Percentiles rank a stretch among this genome's conserved stretches.
Conservation (phyloP, 78 protist genomes). For the Capsaspora owczarzaki region DNA sequence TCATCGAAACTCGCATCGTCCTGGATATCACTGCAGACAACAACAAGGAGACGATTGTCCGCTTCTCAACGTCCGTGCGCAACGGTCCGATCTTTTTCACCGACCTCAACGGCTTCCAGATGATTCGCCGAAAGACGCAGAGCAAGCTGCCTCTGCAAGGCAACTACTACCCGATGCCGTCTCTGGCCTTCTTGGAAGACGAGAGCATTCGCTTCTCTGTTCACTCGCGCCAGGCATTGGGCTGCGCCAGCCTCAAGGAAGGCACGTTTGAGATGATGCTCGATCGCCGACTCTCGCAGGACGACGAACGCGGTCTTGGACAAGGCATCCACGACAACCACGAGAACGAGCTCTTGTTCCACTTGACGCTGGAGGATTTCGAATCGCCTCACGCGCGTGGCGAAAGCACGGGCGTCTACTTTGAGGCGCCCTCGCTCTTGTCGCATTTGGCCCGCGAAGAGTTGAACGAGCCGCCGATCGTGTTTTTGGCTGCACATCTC, state of each 20-base stretch:
- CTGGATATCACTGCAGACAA: neutral
- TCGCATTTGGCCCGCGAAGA: no score
- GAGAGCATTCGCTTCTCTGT: neutral
- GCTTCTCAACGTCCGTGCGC: neutral
- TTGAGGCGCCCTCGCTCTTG: no score
- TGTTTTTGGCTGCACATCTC: neutral
- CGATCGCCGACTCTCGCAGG: constrained; percentile 4
- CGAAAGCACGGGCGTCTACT: no score
- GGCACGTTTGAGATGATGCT: neutral
- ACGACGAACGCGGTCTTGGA: neutral
- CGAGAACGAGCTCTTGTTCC: neutral
- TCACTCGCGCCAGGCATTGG: neutral
- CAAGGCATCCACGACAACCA: neutral
- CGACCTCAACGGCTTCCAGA: neutral
- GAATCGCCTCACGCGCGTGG: no score
- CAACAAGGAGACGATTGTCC: neutral
- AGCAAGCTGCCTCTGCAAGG: neutral
- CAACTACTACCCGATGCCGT: neutral
- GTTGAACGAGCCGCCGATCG: neutral
- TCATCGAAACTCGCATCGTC: neutral
- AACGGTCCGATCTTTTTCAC: neutral
- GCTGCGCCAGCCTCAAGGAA: neutral
- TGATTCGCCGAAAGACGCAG: neutral
- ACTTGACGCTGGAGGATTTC: neutral
- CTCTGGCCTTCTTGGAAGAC: neutral